Base-by-base conservation (phyloP, 345 rosid species). In the Triadica sebifera region DNA sequence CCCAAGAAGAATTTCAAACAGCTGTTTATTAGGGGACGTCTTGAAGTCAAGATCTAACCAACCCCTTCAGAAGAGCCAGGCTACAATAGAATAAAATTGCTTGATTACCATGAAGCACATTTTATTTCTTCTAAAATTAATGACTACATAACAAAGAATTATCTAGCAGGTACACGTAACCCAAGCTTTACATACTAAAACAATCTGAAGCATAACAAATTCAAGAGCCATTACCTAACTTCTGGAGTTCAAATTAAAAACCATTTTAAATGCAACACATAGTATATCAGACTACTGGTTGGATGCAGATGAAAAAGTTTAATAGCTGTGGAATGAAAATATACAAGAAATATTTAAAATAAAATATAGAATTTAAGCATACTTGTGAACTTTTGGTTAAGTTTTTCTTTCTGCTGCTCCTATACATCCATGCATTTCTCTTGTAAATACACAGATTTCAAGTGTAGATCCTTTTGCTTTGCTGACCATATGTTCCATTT, bases 21-120 rank as follows among this genome's bases (percentile, higher is more conserved):
- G 61, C 67, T 75, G 65, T 65, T 72, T 61, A 55, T 57, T 16
- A 69, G 53, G 41, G 5, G 63, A 57, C 17, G 47, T 64, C 60
- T 39, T 24, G 9, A 63, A 75, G 72, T 59, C 38, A 29, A 52
- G 25, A 25, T 22, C 12, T 53, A 69, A 49, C 51, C 71, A 75
- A 68, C 74, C 78, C 74, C 62, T 75, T 57, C 45, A 65, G n/a
- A n/a, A 34, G 38, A 9, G 47, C 72, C 77, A 78, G 72, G 62
- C 79, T 81, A 59, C 78, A 74, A 43, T 25, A 20, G 10, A 55
- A 22, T 24, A 63, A 19, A 70, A 53, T 29, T 11, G 29, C 47
- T 6, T 70, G 72, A 53, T 49, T 53, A 61, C 24, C 22, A 81
- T 69, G 8, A 75, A 68, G 69, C 41, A 62, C 50, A 34, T 38